phyloP scores from a whole-genome alignment of 805 yeast species.

The Lipomyces sp. region DNA sequence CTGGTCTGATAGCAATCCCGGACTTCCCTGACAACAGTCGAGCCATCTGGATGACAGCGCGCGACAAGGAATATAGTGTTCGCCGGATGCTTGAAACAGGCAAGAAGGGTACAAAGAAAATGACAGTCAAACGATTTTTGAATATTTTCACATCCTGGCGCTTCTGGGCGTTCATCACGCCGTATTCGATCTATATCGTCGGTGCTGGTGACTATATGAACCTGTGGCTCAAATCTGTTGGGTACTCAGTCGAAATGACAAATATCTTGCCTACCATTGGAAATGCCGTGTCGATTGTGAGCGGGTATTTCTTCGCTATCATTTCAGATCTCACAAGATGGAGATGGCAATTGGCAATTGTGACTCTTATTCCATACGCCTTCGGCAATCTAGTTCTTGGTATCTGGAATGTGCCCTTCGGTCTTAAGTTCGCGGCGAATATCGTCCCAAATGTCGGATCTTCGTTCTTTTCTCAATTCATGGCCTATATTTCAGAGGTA shows the following conservation, averaged over 20 bases:
- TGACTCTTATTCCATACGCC: conserved; percentile 13
- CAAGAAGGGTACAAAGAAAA: conserved; percentile 16
- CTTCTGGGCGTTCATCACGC: conserved; percentile 23
- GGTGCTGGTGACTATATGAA: conserved; percentile 25
- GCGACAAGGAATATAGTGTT: conserved; percentile 2
- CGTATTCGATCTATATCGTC: conserved; percentile 15
- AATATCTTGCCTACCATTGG: conserved; percentile 40
- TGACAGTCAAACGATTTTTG: conserved; percentile 22
- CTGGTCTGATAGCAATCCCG: conserved; percentile 34
- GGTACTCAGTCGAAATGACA: conserved; percentile 33
- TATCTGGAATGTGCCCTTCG: conserved; percentile 25
- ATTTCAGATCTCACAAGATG: conserved; percentile 37
- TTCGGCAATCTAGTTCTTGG: conserved; percentile 26
- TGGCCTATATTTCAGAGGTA: conserved; percentile 33
- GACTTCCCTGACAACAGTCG: conserved; percentile 8
- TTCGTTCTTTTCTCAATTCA: conserved; percentile 20
- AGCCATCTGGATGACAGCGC: conserved; percentile 4
- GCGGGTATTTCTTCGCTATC: conserved; percentile 34
- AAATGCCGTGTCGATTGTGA: conserved; percentile 35
- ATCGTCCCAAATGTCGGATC: conserved; percentile 20
- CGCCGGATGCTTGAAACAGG: conserved; percentile 16
- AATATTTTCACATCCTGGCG: conserved; percentile 18
- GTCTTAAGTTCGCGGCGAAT: conserved; percentile 24
- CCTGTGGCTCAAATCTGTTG: conserved; percentile 35
- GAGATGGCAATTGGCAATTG: conserved; percentile 33